These are phyloP conservation scores for Sapria himalayana DNA, from an alignment of 345 rosid genomes.

Conservation along the genomic window DNA sequence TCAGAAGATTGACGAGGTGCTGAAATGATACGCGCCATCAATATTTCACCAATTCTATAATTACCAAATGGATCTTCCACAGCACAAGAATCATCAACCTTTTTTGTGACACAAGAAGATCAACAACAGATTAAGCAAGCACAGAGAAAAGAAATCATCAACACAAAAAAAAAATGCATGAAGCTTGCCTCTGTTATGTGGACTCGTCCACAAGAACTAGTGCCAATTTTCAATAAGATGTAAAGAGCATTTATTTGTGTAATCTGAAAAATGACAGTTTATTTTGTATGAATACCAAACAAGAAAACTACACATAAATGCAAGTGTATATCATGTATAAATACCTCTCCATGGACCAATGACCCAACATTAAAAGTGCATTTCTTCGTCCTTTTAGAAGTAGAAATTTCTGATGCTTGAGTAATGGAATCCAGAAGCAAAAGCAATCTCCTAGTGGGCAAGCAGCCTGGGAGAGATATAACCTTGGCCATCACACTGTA, in stretches of 20 bases:
- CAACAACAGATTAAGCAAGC: neutral
- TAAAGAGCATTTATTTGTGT: constrained; percentile 77
- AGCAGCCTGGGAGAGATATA: constrained; percentile 42
- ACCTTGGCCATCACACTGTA: constrained; percentile 61
- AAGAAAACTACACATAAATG: neutral
- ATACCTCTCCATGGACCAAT: constrained; percentile 76
- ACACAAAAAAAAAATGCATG: constrained; percentile 4
- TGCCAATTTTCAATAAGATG: constrained; percentile 64
- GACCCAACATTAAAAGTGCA: constrained; percentile 52
- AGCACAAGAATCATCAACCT: constrained; percentile 35
- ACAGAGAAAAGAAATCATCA: constrained; percentile 4
- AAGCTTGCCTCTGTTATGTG: constrained; percentile 74
- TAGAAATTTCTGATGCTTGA: constrained; percentile 37
- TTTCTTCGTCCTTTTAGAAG: constrained; percentile 64
- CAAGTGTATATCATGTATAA: constrained; percentile 3
- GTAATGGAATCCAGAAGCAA: constrained; percentile 52
- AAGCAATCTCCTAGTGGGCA: constrained; percentile 58
- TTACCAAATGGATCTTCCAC: constrained; percentile 37
- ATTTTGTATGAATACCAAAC: neutral
- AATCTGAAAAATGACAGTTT: constrained; percentile 28
- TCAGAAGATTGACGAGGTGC: constrained; percentile 29
- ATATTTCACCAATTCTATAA: constrained; percentile 72
- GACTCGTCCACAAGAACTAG: constrained; percentile 56
- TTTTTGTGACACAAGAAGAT: constrained; percentile 13
- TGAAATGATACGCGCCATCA: constrained; percentile 54